phyloP scores from a whole-genome alignment of 1,284 basidiomycete species.

The Cutaneotrichosporon sp. region DNA sequence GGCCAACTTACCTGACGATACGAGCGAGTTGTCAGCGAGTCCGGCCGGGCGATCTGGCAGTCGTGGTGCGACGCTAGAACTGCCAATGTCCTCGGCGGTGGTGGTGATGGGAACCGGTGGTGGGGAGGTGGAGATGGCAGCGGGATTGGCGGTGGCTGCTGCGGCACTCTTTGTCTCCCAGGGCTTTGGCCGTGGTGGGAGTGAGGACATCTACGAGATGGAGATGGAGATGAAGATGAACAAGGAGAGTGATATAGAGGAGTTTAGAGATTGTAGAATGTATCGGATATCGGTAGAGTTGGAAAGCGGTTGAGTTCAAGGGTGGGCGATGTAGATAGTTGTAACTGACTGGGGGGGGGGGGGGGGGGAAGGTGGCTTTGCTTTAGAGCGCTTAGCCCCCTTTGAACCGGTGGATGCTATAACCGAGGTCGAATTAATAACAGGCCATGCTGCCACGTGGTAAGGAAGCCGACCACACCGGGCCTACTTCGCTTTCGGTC shows the following conservation, averaged over 20 bases:
- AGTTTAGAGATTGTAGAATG: background rate
- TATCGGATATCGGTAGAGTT: background rate
- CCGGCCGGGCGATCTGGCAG: constrained; percentile 45
- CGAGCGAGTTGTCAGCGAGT: constrained; percentile 24
- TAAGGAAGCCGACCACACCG: background rate
- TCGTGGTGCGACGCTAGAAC: constrained; percentile 34
- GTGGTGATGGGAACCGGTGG: constrained; percentile 33
- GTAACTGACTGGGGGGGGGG: too few relatives aligned
- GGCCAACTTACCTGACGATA: constrained; percentile 13
- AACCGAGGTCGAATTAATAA: background rate
- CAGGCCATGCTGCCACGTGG: background rate
- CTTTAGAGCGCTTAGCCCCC: background rate
- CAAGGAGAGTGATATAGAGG: background rate
- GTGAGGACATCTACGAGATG: constrained; percentile 35
- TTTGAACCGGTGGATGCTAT: constrained; percentile 6
- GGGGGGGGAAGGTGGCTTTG: background rate
- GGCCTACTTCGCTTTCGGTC: constrained; percentile 7
- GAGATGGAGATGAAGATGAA: background rate
- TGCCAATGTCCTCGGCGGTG: constrained; percentile 25
- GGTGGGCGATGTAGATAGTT: background rate
- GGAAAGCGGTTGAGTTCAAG: background rate
- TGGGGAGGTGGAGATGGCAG: constrained; percentile 19
- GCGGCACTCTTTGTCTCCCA: constrained; percentile 40
- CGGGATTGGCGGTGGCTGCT: constrained; percentile 22
- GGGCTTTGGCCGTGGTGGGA: constrained; percentile 46